These are phyloP conservation scores for Yamadazyma songkhlaensis DNA, from an alignment of 1,139 yeast genomes.

Conservation along the genomic window DNA sequence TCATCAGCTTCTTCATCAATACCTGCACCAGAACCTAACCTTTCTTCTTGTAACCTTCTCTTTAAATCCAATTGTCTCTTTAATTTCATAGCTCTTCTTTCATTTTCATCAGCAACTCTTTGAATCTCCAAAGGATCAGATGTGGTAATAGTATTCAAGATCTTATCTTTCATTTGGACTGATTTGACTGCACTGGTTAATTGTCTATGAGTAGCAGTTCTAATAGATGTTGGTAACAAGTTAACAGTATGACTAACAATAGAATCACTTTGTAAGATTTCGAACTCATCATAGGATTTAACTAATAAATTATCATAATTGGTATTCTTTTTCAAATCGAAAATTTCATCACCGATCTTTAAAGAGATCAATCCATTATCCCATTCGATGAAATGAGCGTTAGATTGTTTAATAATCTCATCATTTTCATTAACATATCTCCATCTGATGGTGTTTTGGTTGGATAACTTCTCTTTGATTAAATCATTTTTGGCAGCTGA, in stretches of 20 bases:
- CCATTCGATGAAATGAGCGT: slow-evolving; percentile 91
- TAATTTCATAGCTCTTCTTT: slow-evolving; percentile 65
- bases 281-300: slow-evolving; percentile 68
- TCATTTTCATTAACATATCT: slow-evolving; percentile 72
- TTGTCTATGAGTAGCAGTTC: slow-evolving; percentile 75
- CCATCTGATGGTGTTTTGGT: slow-evolving; percentile 90
- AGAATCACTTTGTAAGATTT: slow-evolving; percentile 59
- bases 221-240: slow-evolving; percentile 84
- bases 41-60: slow-evolving; percentile 47
- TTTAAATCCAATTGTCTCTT: slow-evolving; percentile 63
- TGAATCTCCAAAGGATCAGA: slow-evolving; percentile 88
- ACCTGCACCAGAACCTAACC: slow-evolving; percentile 29
- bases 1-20: slow-evolving; percentile 23
- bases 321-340: slow-evolving; percentile 71
- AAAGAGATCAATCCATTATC: slow-evolving; percentile 86
- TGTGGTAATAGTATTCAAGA: slow-evolving; percentile 64
- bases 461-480: slow-evolving; percentile 51
- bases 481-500: slow-evolving; percentile 43
- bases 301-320: slow-evolving; percentile 72
- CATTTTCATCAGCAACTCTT: slow-evolving; percentile 77
- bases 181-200: slow-evolving; percentile 76
- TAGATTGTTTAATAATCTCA: slow-evolving; percentile 76
- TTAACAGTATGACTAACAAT: slow-evolving; percentile 56
- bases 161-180: slow-evolving; percentile 58
- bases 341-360: slow-evolving; percentile 83